A percentile compares a stretch with the other conserved stretches of the same genome.
Evolutionary conservation across 2,329 filamentous ascomycete genomes (phyloP).

Genomic region (Sphaerostilbella broomeana): DNA sequence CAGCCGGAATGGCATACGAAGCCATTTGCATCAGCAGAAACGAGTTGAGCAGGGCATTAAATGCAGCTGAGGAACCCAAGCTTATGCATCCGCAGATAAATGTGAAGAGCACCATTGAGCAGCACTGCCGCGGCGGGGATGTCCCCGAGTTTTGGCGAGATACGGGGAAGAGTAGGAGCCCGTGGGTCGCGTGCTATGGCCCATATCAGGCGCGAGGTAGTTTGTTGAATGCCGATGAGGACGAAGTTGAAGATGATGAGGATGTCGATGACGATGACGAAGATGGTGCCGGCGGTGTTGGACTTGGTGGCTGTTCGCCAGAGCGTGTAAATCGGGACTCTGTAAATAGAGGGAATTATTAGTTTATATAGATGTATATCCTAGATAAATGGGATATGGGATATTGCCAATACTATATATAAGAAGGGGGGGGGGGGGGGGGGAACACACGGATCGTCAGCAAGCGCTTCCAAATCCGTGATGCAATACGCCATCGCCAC

Average conservation of each 20-base stretch:
- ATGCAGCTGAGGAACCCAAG: conserved; percentile 7
- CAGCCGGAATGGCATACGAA: conserved; percentile 9
- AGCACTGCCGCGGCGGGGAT: conserved; percentile 7
- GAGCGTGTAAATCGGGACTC: conserved; percentile 9
- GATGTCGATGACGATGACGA: conserved; percentile 7
- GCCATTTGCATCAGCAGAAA: conserved; percentile 8
- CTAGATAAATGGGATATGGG: background rate
- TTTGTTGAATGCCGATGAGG: conserved; percentile 16
- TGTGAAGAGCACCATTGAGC: conserved; percentile 5
- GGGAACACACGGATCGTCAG: conserved; percentile 5
- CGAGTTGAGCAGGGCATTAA: conserved; percentile 5
- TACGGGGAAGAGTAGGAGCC: conserved; percentile 1
- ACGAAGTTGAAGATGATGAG: conserved; percentile 13
- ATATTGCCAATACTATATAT: no score
- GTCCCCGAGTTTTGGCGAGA: background rate
- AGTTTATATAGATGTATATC: background rate
- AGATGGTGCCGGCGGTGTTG: conserved; percentile 9
- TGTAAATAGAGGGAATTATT: background rate
- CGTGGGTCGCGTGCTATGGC: conserved; percentile 16
- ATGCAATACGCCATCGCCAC: conserved; percentile 23
- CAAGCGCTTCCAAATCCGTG: conserved; percentile 17
- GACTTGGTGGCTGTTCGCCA: conserved; percentile 10
- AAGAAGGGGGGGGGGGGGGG: background rate
- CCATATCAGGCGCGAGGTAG: conserved; percentile 16
- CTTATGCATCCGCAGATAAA: conserved; percentile 9